Base-by-base conservation (phyloP, 768 basidiomycete genomes). In the Leccinum olivaceopallidum region DNA sequence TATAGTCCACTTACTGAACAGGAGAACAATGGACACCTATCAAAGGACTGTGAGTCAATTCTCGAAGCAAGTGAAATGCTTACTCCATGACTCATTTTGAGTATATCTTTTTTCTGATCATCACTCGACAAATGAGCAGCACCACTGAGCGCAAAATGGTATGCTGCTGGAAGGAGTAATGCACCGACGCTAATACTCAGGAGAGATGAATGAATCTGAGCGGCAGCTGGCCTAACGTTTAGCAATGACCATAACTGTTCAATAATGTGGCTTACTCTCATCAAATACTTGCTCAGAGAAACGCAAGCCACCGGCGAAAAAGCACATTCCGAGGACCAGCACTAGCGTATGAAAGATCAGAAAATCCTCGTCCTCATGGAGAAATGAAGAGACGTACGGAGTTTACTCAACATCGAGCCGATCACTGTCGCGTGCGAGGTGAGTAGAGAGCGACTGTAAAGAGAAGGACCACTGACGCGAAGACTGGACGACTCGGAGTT, bases 241-340 rank as follows among this genome's bases (percentile, higher is more conserved):
- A 70, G 63, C 16, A 39, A 54, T 18, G 49, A 16, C 16, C 14
- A 8, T 22, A 14, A 8, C n/a, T 22, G 16, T 37, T 22, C 6
- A 28, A 59, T 6, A 1, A 16, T 24, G 37, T 16, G 37, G 78
- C 89, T 69, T 63, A 90, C 90, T 86, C 44, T 81, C 75, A 53
- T 87, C 86, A 67, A 92, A 90, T 1, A 87, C 90, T 75, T 93
- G 92, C 65, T 92, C 88, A 20, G 87, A 88, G 68, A 85, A 93
- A 65, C 83, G 83, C 55, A 86, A 75, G 20, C 92, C 92, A 58
- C 91, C 92, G 22, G 89, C 90, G 65, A 94, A 93, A 76, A 94
- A 94, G 68, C 92, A 93, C 92, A 94, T 92, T 53, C 92, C 92
- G 32, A 94, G 80, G 18, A 94, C 86, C 54, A 95, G 80, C 36